Conservation (phyloP, 2,329 filamentous ascomycete species). For the Diplocarpon rosae region DNA sequence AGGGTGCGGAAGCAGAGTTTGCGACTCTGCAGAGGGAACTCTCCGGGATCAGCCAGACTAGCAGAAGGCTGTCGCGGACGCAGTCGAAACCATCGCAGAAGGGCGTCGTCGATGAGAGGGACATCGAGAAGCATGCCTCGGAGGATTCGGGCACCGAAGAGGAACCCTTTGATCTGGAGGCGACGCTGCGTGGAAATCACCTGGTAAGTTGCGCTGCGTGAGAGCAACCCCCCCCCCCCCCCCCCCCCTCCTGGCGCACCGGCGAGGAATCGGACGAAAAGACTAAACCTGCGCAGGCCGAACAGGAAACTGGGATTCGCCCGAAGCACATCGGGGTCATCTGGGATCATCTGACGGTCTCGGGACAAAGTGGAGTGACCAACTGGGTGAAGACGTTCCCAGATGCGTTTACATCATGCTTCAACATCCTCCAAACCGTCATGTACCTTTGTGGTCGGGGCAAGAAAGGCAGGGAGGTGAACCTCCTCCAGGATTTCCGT, state of each 20-base stretch:
- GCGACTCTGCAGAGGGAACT: constrained; percentile 53
- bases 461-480: constrained; percentile 58
- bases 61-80: constrained; percentile 40
- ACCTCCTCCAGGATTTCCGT: constrained; percentile 62
- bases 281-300: constrained; percentile 33
- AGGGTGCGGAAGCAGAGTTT: constrained; percentile 60
- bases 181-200: constrained; percentile 58
- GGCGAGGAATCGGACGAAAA: no score
- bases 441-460: constrained; percentile 53
- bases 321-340: constrained; percentile 70
- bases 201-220: constrained; percentile 24
- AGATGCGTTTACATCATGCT: constrained; percentile 58
- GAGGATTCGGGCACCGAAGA: constrained; percentile 33
- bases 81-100: constrained; percentile 24
- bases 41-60: constrained; percentile 43
- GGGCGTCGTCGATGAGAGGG: constrained; percentile 28
- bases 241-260: no score
- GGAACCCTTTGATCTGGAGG: constrained; percentile 63
- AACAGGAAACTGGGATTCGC: constrained; percentile 67
- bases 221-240: no score
- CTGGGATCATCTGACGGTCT: constrained; percentile 69
- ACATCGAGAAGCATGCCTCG: constrained; percentile 45
- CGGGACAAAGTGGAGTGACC: constrained; percentile 60
- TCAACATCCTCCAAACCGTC: constrained; percentile 60
- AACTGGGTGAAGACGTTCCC: constrained; percentile 67